Percentiles rank a stretch among this genome's conserved stretches.
phyloP scores from a whole-genome alignment of 257 asterid species.

The Mitragyna speciosa region DNA sequence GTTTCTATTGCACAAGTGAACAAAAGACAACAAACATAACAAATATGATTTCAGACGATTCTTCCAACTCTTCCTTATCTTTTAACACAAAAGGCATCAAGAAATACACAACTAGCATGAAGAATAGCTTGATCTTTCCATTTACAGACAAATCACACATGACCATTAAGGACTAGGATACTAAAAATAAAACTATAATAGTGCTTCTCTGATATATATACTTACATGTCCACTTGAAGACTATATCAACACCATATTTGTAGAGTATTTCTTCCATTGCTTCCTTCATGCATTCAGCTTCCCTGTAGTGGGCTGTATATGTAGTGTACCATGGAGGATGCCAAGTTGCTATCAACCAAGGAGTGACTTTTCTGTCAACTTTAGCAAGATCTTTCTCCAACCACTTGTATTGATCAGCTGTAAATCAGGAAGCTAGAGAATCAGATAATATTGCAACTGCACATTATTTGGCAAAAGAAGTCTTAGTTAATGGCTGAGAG shows the following conservation, averaged over 20 bases:
- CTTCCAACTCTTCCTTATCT: background rate
- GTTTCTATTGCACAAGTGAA: no score
- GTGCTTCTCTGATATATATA: background rate
- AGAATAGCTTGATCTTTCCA: background rate
- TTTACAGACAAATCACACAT: background rate
- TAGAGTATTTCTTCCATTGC: conserved; percentile 80
- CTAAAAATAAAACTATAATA: background rate
- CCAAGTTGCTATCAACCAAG: conserved; percentile 88
- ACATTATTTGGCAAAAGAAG: background rate
- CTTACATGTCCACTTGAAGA: conserved; percentile 93
- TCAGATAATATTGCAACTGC: background rate
- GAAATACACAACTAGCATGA: background rate
- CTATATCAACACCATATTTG: conserved; percentile 68
- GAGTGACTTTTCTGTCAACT: conserved; percentile 66
- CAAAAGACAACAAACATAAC: background rate
- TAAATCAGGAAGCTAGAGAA: conserved; percentile 12
- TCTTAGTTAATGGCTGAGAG: background rate
- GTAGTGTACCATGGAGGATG: conserved; percentile 97
- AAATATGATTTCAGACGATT: no score
- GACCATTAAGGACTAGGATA: background rate
- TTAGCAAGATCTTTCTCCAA: conserved; percentile 65
- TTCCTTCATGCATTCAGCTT: conserved; percentile 91
- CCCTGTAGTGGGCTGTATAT: conserved; percentile 86
- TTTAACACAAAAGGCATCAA: background rate
- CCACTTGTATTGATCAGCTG: conserved; percentile 92